phyloP scores from a whole-genome alignment of 192 early-diverging fungal genomes.

The Backusella australiensis region DNA sequence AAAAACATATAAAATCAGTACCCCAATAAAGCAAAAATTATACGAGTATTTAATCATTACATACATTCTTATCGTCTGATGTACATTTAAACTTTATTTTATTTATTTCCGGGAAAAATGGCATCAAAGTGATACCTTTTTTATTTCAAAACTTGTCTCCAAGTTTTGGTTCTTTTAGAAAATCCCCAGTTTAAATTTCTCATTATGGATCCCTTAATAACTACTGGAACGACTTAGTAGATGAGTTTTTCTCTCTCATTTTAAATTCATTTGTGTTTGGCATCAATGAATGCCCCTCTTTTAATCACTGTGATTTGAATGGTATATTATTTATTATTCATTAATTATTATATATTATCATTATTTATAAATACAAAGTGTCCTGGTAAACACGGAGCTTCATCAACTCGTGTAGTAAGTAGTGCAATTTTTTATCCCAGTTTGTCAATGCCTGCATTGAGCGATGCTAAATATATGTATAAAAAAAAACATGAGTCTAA shows the following conservation, averaged over 20 bases:
- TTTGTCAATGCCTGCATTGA: slow-evolving; percentile 10
- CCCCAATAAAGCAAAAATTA: too few relatives aligned
- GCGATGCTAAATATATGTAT: not conserved
- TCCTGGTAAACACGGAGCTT: slow-evolving; percentile 7
- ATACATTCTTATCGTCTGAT: too few relatives aligned
- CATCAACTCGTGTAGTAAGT: not conserved
- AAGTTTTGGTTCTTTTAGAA: too few relatives aligned
- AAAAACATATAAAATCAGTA: too few relatives aligned
- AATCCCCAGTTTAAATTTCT: too few relatives aligned
- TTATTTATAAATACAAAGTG: not conserved
- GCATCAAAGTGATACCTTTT: too few relatives aligned
- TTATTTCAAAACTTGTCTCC: too few relatives aligned
- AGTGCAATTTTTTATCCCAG: slow-evolving; percentile 11
- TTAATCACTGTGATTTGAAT: not conserved
- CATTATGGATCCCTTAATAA: not conserved
- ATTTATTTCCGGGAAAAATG: too few relatives aligned
- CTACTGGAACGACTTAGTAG: not conserved
- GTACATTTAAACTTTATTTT: too few relatives aligned
- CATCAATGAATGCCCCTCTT: not conserved
- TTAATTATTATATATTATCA: not conserved
- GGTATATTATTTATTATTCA: slow-evolving; percentile 1
- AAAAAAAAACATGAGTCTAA: not conserved
- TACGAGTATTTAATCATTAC: too few relatives aligned
- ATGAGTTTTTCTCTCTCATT: not conserved
- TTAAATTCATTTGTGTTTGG: not conserved